Percentiles rank a stretch among this genome's conserved stretches.
phyloP scores from a whole-genome alignment of 768 basidiomycete species.

The Cytidiella melzeri region DNA sequence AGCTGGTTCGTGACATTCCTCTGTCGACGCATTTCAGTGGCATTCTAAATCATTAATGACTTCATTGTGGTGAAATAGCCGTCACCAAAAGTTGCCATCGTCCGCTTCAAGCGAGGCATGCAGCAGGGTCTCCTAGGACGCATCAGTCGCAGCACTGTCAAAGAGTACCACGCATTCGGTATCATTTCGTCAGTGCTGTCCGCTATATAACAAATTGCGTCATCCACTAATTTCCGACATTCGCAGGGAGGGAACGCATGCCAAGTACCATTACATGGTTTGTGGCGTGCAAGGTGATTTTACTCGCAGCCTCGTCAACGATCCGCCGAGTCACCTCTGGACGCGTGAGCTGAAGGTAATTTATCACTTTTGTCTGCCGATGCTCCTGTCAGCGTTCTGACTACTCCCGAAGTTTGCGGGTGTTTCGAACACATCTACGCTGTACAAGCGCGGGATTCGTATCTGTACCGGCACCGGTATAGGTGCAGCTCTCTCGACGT shows the following conservation, averaged over 20 bases:
- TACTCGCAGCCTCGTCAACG: constrained; percentile 60
- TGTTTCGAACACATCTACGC: constrained; percentile 71
- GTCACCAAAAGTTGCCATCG: constrained; percentile 70
- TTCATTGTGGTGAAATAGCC: constrained; percentile 56
- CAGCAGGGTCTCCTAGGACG: constrained; percentile 75
- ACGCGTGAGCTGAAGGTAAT: constrained; percentile 72
- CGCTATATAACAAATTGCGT: no score
- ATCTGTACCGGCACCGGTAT: constrained; percentile 81
- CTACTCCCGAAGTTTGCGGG: constrained; percentile 52
- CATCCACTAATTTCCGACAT: constrained; percentile 1
- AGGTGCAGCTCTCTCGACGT: constrained; percentile 73
- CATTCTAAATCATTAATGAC: background rate
- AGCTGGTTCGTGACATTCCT: constrained; percentile 45
- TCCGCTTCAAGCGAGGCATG: constrained; percentile 80
- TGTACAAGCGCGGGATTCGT: constrained; percentile 78
- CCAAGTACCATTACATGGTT: constrained; percentile 76
- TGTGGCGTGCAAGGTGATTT: constrained; percentile 78
- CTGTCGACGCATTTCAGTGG: background rate
- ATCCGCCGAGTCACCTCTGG: constrained; percentile 69
- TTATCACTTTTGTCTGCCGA: constrained; percentile 1
- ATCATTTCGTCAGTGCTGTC: constrained; percentile 66
- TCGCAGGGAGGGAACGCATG: constrained; percentile 59
- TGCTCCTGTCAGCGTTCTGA: background rate
- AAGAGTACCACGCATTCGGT: constrained; percentile 83
- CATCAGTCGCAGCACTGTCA: constrained; percentile 63